Conservation (phyloP, 257 asterid species). For the Rehmannia glutinosa region DNA sequence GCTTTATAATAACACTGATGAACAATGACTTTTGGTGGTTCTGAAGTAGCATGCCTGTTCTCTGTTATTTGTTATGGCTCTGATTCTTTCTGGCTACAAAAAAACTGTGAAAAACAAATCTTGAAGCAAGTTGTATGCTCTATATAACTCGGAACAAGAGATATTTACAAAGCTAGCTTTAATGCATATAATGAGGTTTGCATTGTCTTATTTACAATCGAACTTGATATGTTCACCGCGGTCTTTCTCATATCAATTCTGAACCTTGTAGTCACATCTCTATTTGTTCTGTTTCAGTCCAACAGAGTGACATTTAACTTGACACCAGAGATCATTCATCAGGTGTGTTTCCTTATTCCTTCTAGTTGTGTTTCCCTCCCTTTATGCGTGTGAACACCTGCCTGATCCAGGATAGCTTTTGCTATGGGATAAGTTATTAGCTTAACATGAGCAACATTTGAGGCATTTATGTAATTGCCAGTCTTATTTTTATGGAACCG, state of each 20-base stretch:
- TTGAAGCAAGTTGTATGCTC: background rate
- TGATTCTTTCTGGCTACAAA: slow-evolving; percentile 3
- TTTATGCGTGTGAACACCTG: slow-evolving; percentile 3
- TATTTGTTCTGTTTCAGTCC: slow-evolving; percentile 53
- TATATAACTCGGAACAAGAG: background rate
- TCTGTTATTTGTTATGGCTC: background rate
- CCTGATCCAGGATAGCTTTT: slow-evolving; percentile 8
- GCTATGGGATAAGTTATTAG: slow-evolving; percentile 1
- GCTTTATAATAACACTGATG: background rate
- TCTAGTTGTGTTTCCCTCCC: background rate
- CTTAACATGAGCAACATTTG: background rate
- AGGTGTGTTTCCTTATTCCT: slow-evolving; percentile 46
- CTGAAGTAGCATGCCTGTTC: background rate
- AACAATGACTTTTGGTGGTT: background rate
- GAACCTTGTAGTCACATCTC: slow-evolving; percentile 17
- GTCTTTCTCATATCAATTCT: slow-evolving; percentile 1
- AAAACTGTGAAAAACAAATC: background rate
- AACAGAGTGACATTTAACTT: slow-evolving; percentile 94
- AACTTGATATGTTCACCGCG: slow-evolving; percentile 4
- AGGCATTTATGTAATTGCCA: background rate
- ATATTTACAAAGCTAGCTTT: slow-evolving; percentile 8
- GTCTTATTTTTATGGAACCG: background rate
- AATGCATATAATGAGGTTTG: background rate
- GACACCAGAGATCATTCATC: slow-evolving; percentile 97
- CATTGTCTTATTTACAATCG: background rate